These are phyloP conservation scores for Dipodascopsis uninucleata DNA, from an alignment of 805 yeast species.

Conservation along the genomic window DNA sequence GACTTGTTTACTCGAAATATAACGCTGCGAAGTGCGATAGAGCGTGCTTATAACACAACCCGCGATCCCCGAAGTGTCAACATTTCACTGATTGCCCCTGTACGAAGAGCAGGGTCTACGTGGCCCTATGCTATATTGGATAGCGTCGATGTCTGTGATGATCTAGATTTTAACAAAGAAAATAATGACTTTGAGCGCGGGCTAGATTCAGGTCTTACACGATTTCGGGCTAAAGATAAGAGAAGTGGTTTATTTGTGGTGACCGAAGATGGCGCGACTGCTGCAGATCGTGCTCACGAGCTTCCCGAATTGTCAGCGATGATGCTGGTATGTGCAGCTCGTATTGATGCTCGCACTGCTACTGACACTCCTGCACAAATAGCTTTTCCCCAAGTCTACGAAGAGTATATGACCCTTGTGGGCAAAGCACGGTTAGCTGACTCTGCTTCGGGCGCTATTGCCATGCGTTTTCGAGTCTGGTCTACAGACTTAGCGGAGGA, in stretches of 20 bases:
- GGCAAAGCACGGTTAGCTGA: constrained; percentile 24
- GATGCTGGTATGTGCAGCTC: constrained; percentile 67
- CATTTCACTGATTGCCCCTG: constrained; percentile 3
- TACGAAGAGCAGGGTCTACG: constrained; percentile 4
- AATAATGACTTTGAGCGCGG: no score
- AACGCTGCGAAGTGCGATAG: constrained; percentile 2
- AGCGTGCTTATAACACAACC: constrained; percentile 12
- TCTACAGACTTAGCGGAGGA: constrained; percentile 55
- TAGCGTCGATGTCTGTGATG: constrained; percentile 14
- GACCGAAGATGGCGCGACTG: constrained; percentile 6
- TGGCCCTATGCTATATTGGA: constrained; percentile 2
- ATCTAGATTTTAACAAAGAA: constrained; percentile 5
- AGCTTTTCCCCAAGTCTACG: constrained; percentile 72
- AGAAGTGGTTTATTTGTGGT: constrained; percentile 11
- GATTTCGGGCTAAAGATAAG: constrained; percentile 6
- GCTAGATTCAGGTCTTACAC: not conserved
- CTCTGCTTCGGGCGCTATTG: constrained; percentile 47
- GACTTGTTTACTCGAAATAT: not conserved
- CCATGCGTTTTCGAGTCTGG: constrained; percentile 49
- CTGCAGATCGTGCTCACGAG: constrained; percentile 36
- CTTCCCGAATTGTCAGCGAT: constrained; percentile 71
- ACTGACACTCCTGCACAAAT: constrained; percentile 41
- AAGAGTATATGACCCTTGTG: constrained; percentile 53
- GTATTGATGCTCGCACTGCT: no score
- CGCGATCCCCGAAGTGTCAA: constrained; percentile 16